These are phyloP conservation scores for Tolypocladium sp. DNA, from an alignment of 2,329 filamentous ascomycete genomes.

Conservation along the genomic window DNA sequence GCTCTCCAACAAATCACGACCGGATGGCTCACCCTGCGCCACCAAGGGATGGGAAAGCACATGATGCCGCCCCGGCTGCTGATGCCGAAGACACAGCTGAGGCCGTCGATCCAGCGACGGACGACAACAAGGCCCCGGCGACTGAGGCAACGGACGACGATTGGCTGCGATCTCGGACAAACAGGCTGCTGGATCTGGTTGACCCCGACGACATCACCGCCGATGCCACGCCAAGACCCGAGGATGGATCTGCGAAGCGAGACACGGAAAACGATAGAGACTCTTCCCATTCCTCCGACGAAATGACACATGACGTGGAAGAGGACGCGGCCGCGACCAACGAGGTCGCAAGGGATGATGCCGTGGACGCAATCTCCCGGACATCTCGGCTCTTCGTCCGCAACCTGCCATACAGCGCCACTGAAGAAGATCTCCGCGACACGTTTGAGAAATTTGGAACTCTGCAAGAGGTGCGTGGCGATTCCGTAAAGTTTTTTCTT, in stretches of 20 bases:
- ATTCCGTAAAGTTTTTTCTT: slow-evolving; percentile 3
- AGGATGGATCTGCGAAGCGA: slow-evolving; percentile 5
- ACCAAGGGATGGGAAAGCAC: slow-evolving; percentile 5
- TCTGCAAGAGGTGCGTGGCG: slow-evolving; percentile 73
- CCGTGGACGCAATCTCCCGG: slow-evolving; percentile 53
- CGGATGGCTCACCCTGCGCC: slow-evolving; percentile 1
- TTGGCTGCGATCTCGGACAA: slow-evolving; percentile 87
- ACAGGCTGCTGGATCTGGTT: slow-evolving; percentile 72
- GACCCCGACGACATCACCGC: slow-evolving; percentile 55
- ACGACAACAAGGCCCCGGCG: slow-evolving; percentile 15
- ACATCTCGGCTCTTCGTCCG: slow-evolving; percentile 79
- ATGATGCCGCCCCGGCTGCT: background rate
- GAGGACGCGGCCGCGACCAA: slow-evolving; percentile 19
- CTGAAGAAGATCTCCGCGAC: slow-evolving; percentile 65
- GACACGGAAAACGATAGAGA: slow-evolving; percentile 11
- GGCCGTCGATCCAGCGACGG: slow-evolving; percentile 10
- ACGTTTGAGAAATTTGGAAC: slow-evolving; percentile 66
- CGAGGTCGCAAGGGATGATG: slow-evolving; percentile 11
- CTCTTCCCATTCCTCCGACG: slow-evolving; percentile 15
- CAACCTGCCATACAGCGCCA: slow-evolving; percentile 76
- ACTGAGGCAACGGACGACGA: slow-evolving; percentile 64
- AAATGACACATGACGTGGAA: slow-evolving; percentile 15
- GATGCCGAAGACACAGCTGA: slow-evolving; percentile 6
- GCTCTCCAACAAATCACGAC: slow-evolving; percentile 9
- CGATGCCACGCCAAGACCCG: slow-evolving; percentile 5